Base-by-base conservation (phyloP, 140 eudicot genomes). In the Flaveria floridana region DNA sequence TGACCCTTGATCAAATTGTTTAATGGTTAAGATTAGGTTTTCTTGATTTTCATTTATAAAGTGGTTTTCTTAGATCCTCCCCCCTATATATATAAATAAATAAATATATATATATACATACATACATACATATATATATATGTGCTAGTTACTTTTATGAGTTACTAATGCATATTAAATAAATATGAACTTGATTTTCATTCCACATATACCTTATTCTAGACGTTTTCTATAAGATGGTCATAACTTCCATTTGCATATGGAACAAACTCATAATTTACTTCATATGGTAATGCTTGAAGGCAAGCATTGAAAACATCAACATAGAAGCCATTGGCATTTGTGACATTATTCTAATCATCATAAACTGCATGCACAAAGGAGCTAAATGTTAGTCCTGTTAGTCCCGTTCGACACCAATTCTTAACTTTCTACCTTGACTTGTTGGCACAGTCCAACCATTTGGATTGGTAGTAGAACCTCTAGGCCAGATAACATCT, bases 281-380 rank as follows among this genome's bases (percentile, higher is more conserved):
- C 83, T 6, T 65, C 28, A 58, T 83, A 80, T 15, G 75, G 83
- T 62, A 82, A 75, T 26, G 77, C 50, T 13, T 72, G 52, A 75
- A 81, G 56, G 63, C 78, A 80, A 34, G 83, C 64, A 2, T 55
- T 53, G 62, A 85, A 82, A 10, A 85, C 83, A 19, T 85, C 89
- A 37, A 85, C 68, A 65, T 75, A 76, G 52, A 56, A 85, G 7
- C 89, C 89, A 46, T 25, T 62, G 77, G 62, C 70, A 37, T 6
- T 68, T 46, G 77, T 53, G 30, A 8, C 37, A 11, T 82, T 73
- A 0, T 59, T 79, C 53, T 46, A 56, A 21, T 3, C 12, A 63
- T 82, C 81, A 46, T 53, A 4, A 39, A 62, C 37, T 57, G 66
- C 68, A 57, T 65, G 0, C 42, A 85, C 63, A 3, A 85, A 76